phyloP scores from a whole-genome alignment of 257 asterid species.

The Echium plantagineum region DNA sequence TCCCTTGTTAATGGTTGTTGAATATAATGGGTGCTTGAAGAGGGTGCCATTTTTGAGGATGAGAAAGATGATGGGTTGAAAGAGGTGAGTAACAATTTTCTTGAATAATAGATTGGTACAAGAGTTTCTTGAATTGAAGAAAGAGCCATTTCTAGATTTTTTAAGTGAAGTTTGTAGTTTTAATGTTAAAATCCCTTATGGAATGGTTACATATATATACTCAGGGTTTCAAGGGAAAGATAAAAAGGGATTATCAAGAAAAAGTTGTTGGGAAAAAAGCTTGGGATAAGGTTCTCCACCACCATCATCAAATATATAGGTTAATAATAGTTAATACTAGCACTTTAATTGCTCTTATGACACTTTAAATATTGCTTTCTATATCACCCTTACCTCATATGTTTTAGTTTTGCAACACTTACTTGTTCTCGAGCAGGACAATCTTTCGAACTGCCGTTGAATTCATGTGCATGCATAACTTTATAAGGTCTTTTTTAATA shows the following conservation, averaged over 20 bases:
- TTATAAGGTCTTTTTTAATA: too few relatives aligned
- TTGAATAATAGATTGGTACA: slow-evolving; percentile 10
- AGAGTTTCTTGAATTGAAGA: slow-evolving; percentile 12
- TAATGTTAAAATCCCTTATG: background rate
- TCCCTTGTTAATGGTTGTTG: background rate
- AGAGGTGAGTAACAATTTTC: slow-evolving; percentile 16
- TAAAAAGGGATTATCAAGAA: background rate
- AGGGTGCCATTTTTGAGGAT: background rate
- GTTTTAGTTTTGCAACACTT: too few relatives aligned
- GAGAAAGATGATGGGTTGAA: slow-evolving; percentile 3
- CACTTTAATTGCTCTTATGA: too few relatives aligned
- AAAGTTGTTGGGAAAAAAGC: background rate
- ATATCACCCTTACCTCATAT: too few relatives aligned
- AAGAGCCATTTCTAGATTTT: background rate
- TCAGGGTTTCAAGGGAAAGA: too few relatives aligned
- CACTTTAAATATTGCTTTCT: too few relatives aligned
- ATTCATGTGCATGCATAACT: too few relatives aligned
- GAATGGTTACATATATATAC: background rate
- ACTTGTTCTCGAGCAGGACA: too few relatives aligned
- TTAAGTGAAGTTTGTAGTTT: background rate
- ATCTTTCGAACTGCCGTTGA: too few relatives aligned
- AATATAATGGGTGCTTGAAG: slow-evolving; percentile 2
- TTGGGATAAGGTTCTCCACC: too few relatives aligned
- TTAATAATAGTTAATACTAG: too few relatives aligned
- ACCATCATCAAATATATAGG: too few relatives aligned